These are phyloP conservation scores for Blepharisma undulans DNA, from an alignment of 169 alveolate species.

Conservation along the genomic window DNA sequence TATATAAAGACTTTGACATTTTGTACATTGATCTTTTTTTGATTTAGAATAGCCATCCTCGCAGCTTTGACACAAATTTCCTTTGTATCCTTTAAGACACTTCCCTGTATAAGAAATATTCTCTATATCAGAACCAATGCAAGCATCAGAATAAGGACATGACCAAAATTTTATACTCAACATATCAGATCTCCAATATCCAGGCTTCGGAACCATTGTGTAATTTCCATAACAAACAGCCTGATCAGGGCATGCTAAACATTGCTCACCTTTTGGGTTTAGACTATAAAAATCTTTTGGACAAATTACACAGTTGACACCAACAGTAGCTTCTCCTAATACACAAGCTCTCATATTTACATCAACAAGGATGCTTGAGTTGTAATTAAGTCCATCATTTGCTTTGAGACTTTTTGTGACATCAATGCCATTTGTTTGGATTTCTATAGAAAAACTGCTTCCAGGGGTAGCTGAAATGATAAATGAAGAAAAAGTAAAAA, in stretches of 20 bases:
- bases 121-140: background rate
- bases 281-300: background rate
- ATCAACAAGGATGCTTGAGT: background rate
- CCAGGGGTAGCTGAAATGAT: background rate
- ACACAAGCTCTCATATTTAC: background rate
- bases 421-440: background rate
- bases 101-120: background rate
- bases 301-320: background rate
- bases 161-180: conserved; percentile 29
- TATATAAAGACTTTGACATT: conserved; percentile 14
- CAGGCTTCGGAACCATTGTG: conserved; percentile 51
- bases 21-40: background rate
- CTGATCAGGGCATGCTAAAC: background rate
- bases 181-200: conserved; percentile 57
- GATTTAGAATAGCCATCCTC: conserved; percentile 39
- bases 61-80: background rate
- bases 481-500: conserved; percentile 6
- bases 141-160: conserved; percentile 46
- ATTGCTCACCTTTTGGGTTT: background rate
- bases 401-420: background rate
- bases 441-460: background rate
- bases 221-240: conserved; percentile 57
- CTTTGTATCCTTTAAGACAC: background rate
- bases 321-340: background rate
- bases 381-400: background rate